Conservation (phyloP, 805 yeast genomes). For the Candida oleophila region DNA sequence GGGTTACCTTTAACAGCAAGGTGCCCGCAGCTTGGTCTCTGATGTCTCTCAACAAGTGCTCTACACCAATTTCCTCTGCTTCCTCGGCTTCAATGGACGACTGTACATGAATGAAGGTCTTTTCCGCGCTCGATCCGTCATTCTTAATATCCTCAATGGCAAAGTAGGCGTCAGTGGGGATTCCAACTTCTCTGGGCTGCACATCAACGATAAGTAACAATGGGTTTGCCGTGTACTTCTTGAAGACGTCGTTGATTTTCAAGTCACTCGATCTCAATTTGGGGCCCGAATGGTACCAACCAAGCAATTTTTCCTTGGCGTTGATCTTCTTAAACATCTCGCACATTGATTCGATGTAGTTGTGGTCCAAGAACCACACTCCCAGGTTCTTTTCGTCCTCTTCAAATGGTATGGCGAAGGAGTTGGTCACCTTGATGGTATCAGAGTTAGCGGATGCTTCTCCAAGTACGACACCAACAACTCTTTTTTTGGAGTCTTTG, state of each 20-base stretch:
- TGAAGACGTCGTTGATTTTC: conserved; percentile 85
- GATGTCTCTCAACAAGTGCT: conserved; percentile 89
- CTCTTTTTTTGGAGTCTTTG: conserved; percentile 69
- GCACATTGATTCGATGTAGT: conserved; percentile 92
- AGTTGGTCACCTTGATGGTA: conserved; percentile 75
- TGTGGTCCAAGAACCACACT: conserved; percentile 97
- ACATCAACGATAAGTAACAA: conserved; percentile 89
- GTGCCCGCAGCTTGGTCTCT: conserved; percentile 97
- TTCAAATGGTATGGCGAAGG: conserved; percentile 97
- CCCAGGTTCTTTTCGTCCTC: conserved; percentile 89
- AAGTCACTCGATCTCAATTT: conserved; percentile 84
- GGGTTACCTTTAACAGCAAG: conserved; percentile 80
- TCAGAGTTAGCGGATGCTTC: conserved; percentile 50
- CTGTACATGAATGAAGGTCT: conserved; percentile 91
- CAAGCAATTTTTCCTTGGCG: conserved; percentile 92
- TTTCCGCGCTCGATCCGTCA: conserved; percentile 91
- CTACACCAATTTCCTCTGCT: conserved; percentile 99
- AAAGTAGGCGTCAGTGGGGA: conserved; percentile 93
- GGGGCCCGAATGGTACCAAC: conserved; percentile 99
- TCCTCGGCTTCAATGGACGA: conserved; percentile 95
- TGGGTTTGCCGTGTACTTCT: conserved; percentile 77
- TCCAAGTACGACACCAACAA: conserved; percentile 92
- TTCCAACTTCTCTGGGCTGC: conserved; percentile 77
- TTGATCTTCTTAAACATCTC: conserved; percentile 97
- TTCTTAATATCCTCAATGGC: conserved; percentile 95